Evolutionary conservation across 2,329 filamentous ascomycete genomes (phyloP).

Genomic region (Fusarium pininemorale): DNA sequence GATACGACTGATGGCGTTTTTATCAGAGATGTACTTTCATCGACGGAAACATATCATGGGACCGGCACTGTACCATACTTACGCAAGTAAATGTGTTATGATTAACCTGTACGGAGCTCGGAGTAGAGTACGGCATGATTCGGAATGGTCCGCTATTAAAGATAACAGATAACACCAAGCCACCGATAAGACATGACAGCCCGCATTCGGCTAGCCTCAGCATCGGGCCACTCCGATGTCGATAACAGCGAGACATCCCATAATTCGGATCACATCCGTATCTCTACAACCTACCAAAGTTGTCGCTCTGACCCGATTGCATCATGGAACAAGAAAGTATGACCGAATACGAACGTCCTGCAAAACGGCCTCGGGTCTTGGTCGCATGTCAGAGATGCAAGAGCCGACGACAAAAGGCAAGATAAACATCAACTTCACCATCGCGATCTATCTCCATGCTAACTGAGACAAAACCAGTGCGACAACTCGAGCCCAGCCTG

Average conservation of each 20-base stretch:
- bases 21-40: not conserved
- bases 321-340: not conserved
- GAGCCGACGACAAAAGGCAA: not conserved
- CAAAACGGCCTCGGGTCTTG: not conserved
- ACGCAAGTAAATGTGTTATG: not conserved
- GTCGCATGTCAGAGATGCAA: not conserved
- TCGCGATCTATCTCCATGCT: not conserved
- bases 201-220: not conserved
- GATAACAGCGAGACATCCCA: not conserved
- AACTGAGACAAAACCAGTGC: not conserved
- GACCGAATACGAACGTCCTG: not conserved
- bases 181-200: not conserved
- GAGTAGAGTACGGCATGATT: not conserved
- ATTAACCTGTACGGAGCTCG: not conserved
- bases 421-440: not conserved
- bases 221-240: not conserved
- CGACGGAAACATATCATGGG: not conserved
- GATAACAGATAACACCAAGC: not conserved
- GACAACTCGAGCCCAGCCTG: not conserved
- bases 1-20: not conserved
- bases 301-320: not conserved
- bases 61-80: not conserved
- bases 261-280: not conserved
- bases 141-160: not conserved
- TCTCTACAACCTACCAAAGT: not conserved